Evolutionary conservation across 768 basidiomycete species (phyloP).

Genomic region (Tylopilus vinaceipallidus): DNA sequence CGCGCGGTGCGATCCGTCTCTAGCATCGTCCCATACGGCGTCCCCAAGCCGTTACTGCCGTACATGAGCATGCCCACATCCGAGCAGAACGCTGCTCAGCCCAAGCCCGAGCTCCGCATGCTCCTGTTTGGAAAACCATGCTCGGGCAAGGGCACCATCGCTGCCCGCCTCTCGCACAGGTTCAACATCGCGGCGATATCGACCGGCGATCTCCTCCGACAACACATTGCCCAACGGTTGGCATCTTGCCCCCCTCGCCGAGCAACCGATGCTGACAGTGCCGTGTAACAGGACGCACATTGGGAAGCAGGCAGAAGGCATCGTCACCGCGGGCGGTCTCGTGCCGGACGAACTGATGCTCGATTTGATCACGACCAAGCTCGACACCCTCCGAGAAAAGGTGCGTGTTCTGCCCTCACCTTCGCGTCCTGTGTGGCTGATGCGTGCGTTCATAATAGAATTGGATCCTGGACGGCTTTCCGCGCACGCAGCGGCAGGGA

Average conservation of each 20-base stretch:
- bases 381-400: constrained; percentile 62
- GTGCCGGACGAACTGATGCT: constrained; percentile 78
- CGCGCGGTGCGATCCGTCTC: constrained; percentile 15
- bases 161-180: constrained; percentile 65
- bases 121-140: constrained; percentile 59
- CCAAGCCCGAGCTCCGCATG: constrained; percentile 39
- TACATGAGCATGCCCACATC: constrained; percentile 38
- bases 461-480: constrained; percentile 92
- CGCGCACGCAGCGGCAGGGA: constrained; percentile 80
- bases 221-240: constrained; percentile 69
- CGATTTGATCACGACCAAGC: constrained; percentile 66
- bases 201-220: constrained; percentile 80
- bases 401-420: constrained; percentile 34
- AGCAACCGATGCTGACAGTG: not conserved
- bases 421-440: not conserved
- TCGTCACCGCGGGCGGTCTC: constrained; percentile 74
- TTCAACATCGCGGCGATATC: constrained; percentile 75
- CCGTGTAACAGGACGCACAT: constrained; percentile 53
- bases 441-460: constrained; percentile 43
- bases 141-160: constrained; percentile 81
- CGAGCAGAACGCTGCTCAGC: constrained; percentile 26
- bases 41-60: constrained; percentile 45
- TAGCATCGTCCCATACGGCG: constrained; percentile 19
- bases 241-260: constrained; percentile 11
- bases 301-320: constrained; percentile 70